Evolutionary conservation across 345 rosid genomes (phyloP).

Genomic region (Lepidium sativum): DNA sequence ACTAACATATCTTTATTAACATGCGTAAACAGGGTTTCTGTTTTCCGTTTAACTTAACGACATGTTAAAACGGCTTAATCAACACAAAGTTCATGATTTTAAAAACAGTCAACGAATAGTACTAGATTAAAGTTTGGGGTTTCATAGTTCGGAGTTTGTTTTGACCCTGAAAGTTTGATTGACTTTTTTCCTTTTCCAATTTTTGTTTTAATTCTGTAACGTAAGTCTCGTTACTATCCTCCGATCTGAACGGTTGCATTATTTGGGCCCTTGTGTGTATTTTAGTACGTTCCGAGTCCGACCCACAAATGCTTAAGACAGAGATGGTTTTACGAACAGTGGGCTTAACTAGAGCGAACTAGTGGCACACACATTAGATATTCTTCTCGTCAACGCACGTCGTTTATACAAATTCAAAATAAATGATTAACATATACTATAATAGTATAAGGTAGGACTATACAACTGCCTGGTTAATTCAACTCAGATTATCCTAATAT

Average conservation of each 20-base stretch:
- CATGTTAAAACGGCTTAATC: too few relatives aligned
- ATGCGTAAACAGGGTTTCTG: too few relatives aligned
- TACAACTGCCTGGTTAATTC: slow-evolving; percentile 4
- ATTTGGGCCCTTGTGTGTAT: background rate
- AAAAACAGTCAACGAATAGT: too few relatives aligned
- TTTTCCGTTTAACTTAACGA: too few relatives aligned
- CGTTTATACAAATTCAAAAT: too few relatives aligned
- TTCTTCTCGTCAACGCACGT: too few relatives aligned
- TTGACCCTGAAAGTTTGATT: too few relatives aligned
- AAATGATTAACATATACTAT: background rate
- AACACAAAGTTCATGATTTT: too few relatives aligned
- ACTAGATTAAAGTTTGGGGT: too few relatives aligned
- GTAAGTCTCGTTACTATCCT: slow-evolving; percentile 6
- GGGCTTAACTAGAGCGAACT: background rate
- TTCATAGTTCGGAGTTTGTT: too few relatives aligned
- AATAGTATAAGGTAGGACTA: background rate
- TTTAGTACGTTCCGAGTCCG: background rate
- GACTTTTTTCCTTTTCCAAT: too few relatives aligned
- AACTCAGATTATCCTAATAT: background rate
- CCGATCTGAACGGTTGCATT: background rate
- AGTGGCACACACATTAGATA: background rate
- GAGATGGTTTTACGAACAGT: background rate
- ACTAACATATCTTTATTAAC: too few relatives aligned
- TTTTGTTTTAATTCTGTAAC: background rate
- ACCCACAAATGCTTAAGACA: background rate